Evolutionary conservation across 2,329 filamentous ascomycete species (phyloP).

Genomic region (Trichoderma sp.): DNA sequence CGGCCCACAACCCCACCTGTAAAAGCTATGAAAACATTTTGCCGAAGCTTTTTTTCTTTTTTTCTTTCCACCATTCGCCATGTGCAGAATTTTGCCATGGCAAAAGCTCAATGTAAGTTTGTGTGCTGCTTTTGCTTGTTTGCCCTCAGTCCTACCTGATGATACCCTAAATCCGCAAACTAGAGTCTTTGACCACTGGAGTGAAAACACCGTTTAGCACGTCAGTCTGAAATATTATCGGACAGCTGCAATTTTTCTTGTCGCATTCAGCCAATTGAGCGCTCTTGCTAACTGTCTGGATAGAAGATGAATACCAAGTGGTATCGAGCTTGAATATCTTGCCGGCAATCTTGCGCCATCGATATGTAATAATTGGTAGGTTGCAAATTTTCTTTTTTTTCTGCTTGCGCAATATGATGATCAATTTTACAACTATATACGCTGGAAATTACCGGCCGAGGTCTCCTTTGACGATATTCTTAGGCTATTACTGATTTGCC

Average conservation of each 20-base stretch:
- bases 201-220: slow-evolving; percentile 84
- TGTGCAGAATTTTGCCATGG: slow-evolving; percentile 8
- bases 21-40: slow-evolving; percentile 23
- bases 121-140: not conserved
- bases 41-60: slow-evolving; percentile 13
- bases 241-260: slow-evolving; percentile 24
- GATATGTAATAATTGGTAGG: slow-evolving; percentile 32
- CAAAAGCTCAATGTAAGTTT: slow-evolving; percentile 24
- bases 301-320: slow-evolving; percentile 23
- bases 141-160: slow-evolving; percentile 58
- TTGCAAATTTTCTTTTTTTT: slow-evolving; percentile 6
- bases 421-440: slow-evolving; percentile 66
- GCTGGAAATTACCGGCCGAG: slow-evolving; percentile 99
- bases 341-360: not conserved
- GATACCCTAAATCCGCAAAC: slow-evolving; percentile 85
- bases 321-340: slow-evolving; percentile 12
- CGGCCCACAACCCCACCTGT: slow-evolving; percentile 28
- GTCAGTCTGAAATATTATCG: slow-evolving; percentile 75
- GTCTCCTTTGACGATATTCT: slow-evolving; percentile 77
- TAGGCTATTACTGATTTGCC: slow-evolving; percentile 79
- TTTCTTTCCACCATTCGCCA: not conserved
- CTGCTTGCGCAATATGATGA: slow-evolving; percentile 50
- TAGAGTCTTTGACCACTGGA: slow-evolving; percentile 95
- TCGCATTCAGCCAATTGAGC: slow-evolving; percentile 14
- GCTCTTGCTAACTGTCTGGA: slow-evolving; percentile 30